Conservation (phyloP, 2,329 filamentous ascomycete species). For the Penicillium expansum region DNA sequence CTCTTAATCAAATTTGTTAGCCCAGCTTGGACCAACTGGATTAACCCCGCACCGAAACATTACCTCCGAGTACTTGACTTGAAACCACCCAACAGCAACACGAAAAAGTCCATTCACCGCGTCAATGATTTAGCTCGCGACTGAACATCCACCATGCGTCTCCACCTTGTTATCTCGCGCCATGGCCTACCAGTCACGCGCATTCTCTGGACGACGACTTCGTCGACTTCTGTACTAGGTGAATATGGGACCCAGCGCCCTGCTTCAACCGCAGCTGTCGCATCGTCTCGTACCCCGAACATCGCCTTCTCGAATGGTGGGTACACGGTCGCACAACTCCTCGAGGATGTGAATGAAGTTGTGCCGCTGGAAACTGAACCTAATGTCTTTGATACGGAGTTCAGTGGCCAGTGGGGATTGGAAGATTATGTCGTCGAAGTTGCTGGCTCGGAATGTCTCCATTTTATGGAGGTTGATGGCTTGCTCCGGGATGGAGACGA, state of each 20-base stretch:
- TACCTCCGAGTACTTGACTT: not conserved
- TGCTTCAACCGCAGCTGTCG: slow-evolving; percentile 33
- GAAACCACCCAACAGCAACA: not conserved
- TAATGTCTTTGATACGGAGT: slow-evolving; percentile 30
- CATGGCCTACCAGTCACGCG: slow-evolving; percentile 69
- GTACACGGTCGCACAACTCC: slow-evolving; percentile 70
- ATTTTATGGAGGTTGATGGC: slow-evolving; percentile 70
- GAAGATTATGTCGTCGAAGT: slow-evolving; percentile 89
- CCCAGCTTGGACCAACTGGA: not conserved
- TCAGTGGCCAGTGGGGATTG: slow-evolving; percentile 67
- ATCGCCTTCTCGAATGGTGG: slow-evolving; percentile 47
- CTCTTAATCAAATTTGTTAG: not conserved
- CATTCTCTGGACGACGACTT: slow-evolving; percentile 67
- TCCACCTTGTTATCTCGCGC: slow-evolving; percentile 70
- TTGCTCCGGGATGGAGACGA: slow-evolving; percentile 81
- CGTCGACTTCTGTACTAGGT: slow-evolving; percentile 26
- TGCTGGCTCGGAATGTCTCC: slow-evolving; percentile 79
- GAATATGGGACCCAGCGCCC: slow-evolving; percentile 20
- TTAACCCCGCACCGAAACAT: not conserved
- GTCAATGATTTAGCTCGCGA: slow-evolving; percentile 16
- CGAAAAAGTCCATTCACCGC: slow-evolving; percentile 6
- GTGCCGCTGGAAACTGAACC: slow-evolving; percentile 72
- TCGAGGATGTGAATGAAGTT: slow-evolving; percentile 74
- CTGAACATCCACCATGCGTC: slow-evolving; percentile 55
- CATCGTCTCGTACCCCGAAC: slow-evolving; percentile 36